Evolutionary conservation across 2,329 filamentous ascomycete genomes (phyloP).

Genomic region (Penicillium sumatraense): DNA sequence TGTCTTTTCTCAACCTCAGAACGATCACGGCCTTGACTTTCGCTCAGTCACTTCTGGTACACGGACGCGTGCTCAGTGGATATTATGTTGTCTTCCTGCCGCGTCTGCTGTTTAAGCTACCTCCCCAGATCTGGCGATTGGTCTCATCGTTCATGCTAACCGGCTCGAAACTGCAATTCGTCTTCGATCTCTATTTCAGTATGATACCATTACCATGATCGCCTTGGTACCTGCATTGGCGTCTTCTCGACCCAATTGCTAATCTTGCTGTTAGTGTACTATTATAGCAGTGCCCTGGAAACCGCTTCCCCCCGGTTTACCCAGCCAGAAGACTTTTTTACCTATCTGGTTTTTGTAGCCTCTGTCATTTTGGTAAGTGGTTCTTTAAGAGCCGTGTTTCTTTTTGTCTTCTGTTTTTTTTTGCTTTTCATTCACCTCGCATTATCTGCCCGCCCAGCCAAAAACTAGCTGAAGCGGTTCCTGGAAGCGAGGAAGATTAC

Average conservation of each 20-base stretch:
- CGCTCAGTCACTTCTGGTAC: slow-evolving; percentile 63
- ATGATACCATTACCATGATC: no score
- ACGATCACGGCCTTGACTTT: slow-evolving; percentile 70
- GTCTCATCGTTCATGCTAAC: slow-evolving; percentile 65
- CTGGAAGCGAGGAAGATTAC: slow-evolving; percentile 82
- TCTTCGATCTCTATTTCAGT: slow-evolving; percentile 77
- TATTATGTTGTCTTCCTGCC: slow-evolving; percentile 60
- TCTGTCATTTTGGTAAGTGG: slow-evolving; percentile 76
- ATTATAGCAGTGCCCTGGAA: slow-evolving; percentile 77
- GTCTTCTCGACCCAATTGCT: slow-evolving; percentile 31
- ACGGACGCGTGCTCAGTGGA: slow-evolving; percentile 60
- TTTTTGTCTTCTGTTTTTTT: slow-evolving; percentile 25
- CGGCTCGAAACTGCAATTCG: slow-evolving; percentile 58
- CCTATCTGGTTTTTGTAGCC: slow-evolving; percentile 77
- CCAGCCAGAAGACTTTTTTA: slow-evolving; percentile 76
- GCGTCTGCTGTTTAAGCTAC: slow-evolving; percentile 57
- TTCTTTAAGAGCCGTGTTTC: slow-evolving; percentile 25
- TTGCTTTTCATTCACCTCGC: slow-evolving; percentile 55
- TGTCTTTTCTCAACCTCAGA: slow-evolving; percentile 51
- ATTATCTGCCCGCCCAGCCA: slow-evolving; percentile 79
- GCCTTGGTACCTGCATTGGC: slow-evolving; percentile 20
- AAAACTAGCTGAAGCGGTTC: slow-evolving; percentile 76
- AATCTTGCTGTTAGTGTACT: slow-evolving; percentile 63
- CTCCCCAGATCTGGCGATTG: slow-evolving; percentile 65
- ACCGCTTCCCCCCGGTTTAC: slow-evolving; percentile 71